phyloP scores from a whole-genome alignment of 2,329 filamentous ascomycete species.

The Xylaria sp. region DNA sequence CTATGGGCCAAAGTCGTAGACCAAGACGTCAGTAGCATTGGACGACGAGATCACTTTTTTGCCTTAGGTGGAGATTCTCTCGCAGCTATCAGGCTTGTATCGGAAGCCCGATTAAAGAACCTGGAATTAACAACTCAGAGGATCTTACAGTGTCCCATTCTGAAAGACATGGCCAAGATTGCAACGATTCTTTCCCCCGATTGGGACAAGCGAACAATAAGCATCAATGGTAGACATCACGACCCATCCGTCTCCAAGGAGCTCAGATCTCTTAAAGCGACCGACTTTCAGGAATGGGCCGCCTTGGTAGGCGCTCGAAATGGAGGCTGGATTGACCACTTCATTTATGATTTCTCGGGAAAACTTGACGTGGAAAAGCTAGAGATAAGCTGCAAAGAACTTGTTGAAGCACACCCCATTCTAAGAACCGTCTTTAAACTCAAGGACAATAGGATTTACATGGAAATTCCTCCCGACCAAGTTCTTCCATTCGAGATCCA shows the following conservation, averaged over 20 bases:
- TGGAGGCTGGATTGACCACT: slow-evolving; percentile 17
- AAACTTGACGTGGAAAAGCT: slow-evolving; percentile 4
- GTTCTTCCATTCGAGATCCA: slow-evolving; percentile 6
- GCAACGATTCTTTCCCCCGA: background rate
- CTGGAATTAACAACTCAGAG: slow-evolving; percentile 14
- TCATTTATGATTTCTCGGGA: slow-evolving; percentile 13
- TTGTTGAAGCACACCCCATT: slow-evolving; percentile 9
- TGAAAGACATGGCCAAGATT: slow-evolving; percentile 12
- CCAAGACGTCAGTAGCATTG: slow-evolving; percentile 11
- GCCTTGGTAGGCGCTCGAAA: slow-evolving; percentile 12
- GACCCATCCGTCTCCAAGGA: background rate
- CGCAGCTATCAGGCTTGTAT: slow-evolving; percentile 15
- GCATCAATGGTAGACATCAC: background rate
- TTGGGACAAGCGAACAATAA: background rate
- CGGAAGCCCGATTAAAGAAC: slow-evolving; percentile 2
- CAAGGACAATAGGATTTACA: slow-evolving; percentile 3
- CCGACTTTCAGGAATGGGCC: slow-evolving; percentile 19
- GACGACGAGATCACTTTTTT: slow-evolving; percentile 11
- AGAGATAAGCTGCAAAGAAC: background rate
- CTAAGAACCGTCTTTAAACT: background rate
- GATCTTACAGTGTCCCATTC: slow-evolving; percentile 10
- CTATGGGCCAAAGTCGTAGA: slow-evolving; percentile 7
- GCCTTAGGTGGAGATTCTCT: slow-evolving; percentile 13
- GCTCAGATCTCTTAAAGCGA: background rate
- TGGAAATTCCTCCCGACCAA: slow-evolving; percentile 1